phyloP scores from a whole-genome alignment of 495 filamentous ascomycete genomes.

The Margaritispora aquatica region DNA sequence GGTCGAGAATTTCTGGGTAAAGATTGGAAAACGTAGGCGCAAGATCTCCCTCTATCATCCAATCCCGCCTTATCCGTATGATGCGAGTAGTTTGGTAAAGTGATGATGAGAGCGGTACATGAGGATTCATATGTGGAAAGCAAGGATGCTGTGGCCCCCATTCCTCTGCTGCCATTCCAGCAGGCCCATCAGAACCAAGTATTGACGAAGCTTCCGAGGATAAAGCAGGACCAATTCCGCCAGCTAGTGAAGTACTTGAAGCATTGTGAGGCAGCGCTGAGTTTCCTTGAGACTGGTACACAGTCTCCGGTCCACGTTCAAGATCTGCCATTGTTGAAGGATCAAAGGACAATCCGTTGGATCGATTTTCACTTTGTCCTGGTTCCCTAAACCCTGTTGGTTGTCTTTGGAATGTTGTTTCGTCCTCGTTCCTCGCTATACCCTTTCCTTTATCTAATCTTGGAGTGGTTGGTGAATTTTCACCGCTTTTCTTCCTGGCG shows the following conservation, averaged over 20 bases:
- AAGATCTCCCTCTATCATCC: constrained; percentile 84
- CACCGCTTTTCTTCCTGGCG: constrained; percentile 32
- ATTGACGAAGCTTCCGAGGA: constrained; percentile 47
- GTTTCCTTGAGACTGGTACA: constrained; percentile 24
- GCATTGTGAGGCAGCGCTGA: constrained; percentile 22
- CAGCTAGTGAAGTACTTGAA: constrained; percentile 32
- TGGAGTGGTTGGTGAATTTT: background rate
- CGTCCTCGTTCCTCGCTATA: constrained; percentile 8
- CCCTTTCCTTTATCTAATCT: constrained; percentile 24
- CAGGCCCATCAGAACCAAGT: constrained; percentile 38
- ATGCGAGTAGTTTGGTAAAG: constrained; percentile 75
- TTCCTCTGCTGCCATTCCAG: constrained; percentile 35
- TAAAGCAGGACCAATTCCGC: constrained; percentile 41
- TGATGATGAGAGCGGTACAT: constrained; percentile 70
- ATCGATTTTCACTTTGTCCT: constrained; percentile 22
- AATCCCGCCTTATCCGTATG: constrained; percentile 86
- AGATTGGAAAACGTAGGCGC: constrained; percentile 89
- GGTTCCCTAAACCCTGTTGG: background rate
- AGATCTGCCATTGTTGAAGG: constrained; percentile 41
- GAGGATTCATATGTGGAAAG: constrained; percentile 88
- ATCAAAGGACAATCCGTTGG: constrained; percentile 27
- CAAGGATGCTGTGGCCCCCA: constrained; percentile 91
- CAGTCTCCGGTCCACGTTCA: constrained; percentile 35
- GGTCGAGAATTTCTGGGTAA: constrained; percentile 92
- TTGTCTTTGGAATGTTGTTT: constrained; percentile 26